Conservation (phyloP, 2,329 filamentous ascomycete species). For the Elsinoe perseae region DNA sequence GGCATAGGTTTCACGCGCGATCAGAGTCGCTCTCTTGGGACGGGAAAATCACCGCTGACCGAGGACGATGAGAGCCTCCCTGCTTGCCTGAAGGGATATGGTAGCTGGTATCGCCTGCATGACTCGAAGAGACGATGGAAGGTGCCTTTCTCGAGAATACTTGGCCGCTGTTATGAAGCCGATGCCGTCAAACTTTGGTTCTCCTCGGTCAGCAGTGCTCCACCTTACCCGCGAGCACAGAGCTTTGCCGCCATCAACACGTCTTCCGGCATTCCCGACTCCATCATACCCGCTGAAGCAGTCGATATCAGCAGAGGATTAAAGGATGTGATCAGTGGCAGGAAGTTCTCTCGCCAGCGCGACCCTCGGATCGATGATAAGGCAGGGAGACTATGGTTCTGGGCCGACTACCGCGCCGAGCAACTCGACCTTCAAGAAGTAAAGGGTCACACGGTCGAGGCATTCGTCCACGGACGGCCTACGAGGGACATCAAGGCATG, state of each 20-base stretch:
- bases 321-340: conserved; percentile 38
- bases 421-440: conserved; percentile 49
- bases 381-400: conserved; percentile 44
- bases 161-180: conserved; percentile 49
- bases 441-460: conserved; percentile 42
- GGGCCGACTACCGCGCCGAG: conserved; percentile 49
- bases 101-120: conserved; percentile 46
- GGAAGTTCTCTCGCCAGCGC: conserved; percentile 38
- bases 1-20: conserved; percentile 44
- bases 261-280: neutral
- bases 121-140: conserved; percentile 32
- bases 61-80: conserved; percentile 31
- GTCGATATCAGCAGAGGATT: conserved; percentile 39
- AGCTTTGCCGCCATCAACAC: neutral
- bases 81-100: conserved; percentile 39
- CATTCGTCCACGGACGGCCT: conserved; percentile 32
- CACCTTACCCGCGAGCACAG: neutral
- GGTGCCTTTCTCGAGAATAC: conserved; percentile 44
- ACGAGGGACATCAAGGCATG: conserved; percentile 40
- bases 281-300: neutral
- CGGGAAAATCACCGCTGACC: conserved; percentile 25
- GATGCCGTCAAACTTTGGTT: conserved; percentile 43
- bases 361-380: conserved; percentile 41
- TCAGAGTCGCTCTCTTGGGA: conserved; percentile 25
- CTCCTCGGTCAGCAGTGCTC: conserved; percentile 20